Percentiles rank a stretch among this genome's conserved stretches.
Conservation (phyloP, 2,329 filamentous ascomycete genomes). For the Fusarium goolgardi region DNA sequence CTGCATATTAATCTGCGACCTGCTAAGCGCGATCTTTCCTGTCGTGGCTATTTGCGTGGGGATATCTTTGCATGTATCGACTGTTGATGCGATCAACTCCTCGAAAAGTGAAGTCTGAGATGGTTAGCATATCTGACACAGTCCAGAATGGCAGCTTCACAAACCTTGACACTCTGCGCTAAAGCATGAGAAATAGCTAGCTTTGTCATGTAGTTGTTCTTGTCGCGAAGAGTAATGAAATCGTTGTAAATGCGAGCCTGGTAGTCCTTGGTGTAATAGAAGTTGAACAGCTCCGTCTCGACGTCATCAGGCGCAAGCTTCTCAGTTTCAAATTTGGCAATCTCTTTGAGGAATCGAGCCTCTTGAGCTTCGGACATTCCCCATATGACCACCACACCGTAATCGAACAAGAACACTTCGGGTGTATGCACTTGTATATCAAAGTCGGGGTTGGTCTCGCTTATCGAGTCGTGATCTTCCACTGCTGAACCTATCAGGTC, state of each 20-base stretch:
- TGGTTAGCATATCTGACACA: slow-evolving; percentile 31
- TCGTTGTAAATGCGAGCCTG: slow-evolving; percentile 99
- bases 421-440: slow-evolving; percentile 91
- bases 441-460: slow-evolving; percentile 73
- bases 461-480: slow-evolving; percentile 54
- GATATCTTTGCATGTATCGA: slow-evolving; percentile 92
- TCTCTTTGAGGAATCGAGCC: slow-evolving; percentile 89
- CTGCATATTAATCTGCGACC: slow-evolving; percentile 98
- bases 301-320: slow-evolving; percentile 89
- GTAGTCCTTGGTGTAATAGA: slow-evolving; percentile 98
- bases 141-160: background rate
- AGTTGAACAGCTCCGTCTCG: slow-evolving; percentile 98
- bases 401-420: slow-evolving; percentile 96
- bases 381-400: slow-evolving; percentile 98
- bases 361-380: slow-evolving; percentile 95
- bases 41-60: slow-evolving; percentile 92
- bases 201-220: slow-evolving; percentile 98
- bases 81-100: slow-evolving; percentile 92
- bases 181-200: slow-evolving; percentile 95
- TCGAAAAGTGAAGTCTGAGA: slow-evolving; percentile 90
- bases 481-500: slow-evolving; percentile 52
- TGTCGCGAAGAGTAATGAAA: slow-evolving; percentile 94
- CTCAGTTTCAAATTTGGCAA: slow-evolving; percentile 92
- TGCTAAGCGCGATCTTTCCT: slow-evolving; percentile 88
- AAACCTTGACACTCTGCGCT: slow-evolving; percentile 91